Evolutionary conservation across 169 alveolate species (phyloP), one percentile per base, ranked within the genome.

Genomic region (Plasmodium blacklocki): DNA sequence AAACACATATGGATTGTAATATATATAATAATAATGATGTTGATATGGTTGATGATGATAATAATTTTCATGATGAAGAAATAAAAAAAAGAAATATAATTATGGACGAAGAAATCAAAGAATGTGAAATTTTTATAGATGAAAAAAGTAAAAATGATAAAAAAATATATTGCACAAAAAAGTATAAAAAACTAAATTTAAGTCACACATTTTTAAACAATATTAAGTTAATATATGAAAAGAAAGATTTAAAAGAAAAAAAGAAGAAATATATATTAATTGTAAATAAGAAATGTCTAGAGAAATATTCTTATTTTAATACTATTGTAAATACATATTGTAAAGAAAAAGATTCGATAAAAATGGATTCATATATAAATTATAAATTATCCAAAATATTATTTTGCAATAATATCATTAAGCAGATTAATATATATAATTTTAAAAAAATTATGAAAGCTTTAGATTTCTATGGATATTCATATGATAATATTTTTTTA

Each of bases 381-480:
- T 78, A 49, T 78, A 47, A 49, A 19, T 52, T 78, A 43, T 78
- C 89, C n/a, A 59, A 58, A 59, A 19, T 78, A 49, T 66, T 78
- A 47, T 78, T 78, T 52, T 64, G 68, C 8, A 67, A 78, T 23
- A 70, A 78, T 21, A 78, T 78, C 5, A 67, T 78, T 50, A 43
- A 78, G 32, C 39, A 66, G 19, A 78, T 78, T 14, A 78, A 32
- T 70, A 68, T 26, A 78, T 43, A 14, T 0, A 78, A 78, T 58
- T 78, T 78, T 70, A 78, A 78, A 56, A 49, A 56, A 15, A 59
- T 78, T 78, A 66, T 78, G 75, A 66, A 64, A 18, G 49, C 89
- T 50, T 59, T 78, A 56, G 89, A 78, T 3, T 78, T 78, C 66
- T 78, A 78, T 70, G 89, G 89, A 6, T 78, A 78, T 66, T 21